A percentile compares a stretch with the other conserved stretches of the same genome.
These are phyloP conservation scores for Trichoderma guizhouense DNA, from an alignment of 2,329 filamentous ascomycete species.

Conservation along the genomic window DNA sequence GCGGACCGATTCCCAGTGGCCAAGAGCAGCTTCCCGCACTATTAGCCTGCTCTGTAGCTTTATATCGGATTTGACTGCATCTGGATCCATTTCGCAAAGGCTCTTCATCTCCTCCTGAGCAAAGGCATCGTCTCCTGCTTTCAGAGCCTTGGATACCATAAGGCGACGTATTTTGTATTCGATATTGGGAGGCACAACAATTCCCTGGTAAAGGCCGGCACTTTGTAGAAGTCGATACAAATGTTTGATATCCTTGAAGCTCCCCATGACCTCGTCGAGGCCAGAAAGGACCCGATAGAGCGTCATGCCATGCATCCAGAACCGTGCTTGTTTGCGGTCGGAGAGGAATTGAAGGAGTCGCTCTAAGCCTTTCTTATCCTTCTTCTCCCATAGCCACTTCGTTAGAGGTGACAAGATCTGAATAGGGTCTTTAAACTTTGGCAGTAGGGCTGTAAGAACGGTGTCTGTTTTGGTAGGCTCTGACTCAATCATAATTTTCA, in stretches of 20 bases:
- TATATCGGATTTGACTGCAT: conserved; percentile 24
- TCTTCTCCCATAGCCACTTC: conserved; percentile 10
- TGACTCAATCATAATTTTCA: conserved; percentile 23
- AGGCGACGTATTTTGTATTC: conserved; percentile 31
- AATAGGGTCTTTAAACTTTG: conserved; percentile 25
- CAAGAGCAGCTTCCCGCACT: conserved; percentile 28
- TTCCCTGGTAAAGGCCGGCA: conserved; percentile 27
- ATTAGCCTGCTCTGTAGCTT: conserved; percentile 29
- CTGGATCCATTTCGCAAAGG: conserved; percentile 24
- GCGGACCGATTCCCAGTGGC: conserved; percentile 28
- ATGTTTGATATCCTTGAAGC: conserved; percentile 23
- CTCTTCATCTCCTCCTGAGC: conserved; percentile 26
- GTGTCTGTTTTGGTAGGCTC: conserved; percentile 21
- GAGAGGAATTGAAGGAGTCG: conserved; percentile 20
- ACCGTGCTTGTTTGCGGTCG: neutral
- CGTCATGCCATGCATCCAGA: conserved; percentile 21
- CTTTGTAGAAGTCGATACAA: conserved; percentile 30
- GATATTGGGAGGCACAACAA: conserved; percentile 19
- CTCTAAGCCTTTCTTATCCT: conserved; percentile 14
- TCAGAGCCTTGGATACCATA: conserved; percentile 27
- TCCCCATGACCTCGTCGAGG: neutral
- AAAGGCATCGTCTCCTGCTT: conserved; percentile 29
- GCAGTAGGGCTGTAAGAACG: conserved; percentile 24
- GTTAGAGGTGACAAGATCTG: conserved; percentile 18
- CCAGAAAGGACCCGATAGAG: conserved; percentile 20